Evolutionary conservation across 2,329 filamentous ascomycete species (phyloP), one percentile per base, ranked within the genome.

Genomic region (Ophiostoma triangulosporum): DNA sequence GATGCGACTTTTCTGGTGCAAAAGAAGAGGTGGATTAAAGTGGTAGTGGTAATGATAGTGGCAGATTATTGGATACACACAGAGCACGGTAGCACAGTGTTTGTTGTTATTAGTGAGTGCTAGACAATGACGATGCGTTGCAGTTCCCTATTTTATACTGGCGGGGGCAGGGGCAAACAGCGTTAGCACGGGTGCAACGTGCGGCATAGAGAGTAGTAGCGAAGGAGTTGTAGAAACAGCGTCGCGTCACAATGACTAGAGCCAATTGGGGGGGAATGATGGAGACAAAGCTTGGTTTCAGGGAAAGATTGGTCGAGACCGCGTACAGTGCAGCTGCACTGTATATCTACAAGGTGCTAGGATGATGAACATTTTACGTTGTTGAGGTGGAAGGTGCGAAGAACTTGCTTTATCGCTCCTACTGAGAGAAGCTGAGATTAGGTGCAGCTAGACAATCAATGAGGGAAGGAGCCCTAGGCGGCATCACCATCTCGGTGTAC

Each of bases 241-340:
- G 22, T 26, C 31, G 45, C 17, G 33, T 29, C 38, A 48, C 26
- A 26, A 26, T 51, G 26, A 29, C n/a, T 31, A 38, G 29, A 33
- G 40, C 36, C 15, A 45, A 35, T 35, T 35, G 26, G 38, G 38
- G 32, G 27, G 32, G 40, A 48, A 53, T 7, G 50, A 51, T 24
- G 32, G 31, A 55, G 38, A 20, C 38, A 54, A 55, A 52, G 54
- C 54, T 55, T 55, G 45, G 45, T 36, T 43, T 40, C 20, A 45
- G 26, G 26, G 45, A 52, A 52, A 45, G 35, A 52, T 55, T 49
- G 50, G 50, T 52, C 54, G 50, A 55, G 54, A 52, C 38, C 53
- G 15, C 29, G 48, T 17, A 48, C 26, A 26, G 40, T 38, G 35
- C n/a, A n/a, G n/a, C n/a, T n/a, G n/a, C n/a, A n/a, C n/a, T n/a